Evolutionary conservation across 345 rosid species (phyloP).

Genomic region (Conringia planisiliqua): DNA sequence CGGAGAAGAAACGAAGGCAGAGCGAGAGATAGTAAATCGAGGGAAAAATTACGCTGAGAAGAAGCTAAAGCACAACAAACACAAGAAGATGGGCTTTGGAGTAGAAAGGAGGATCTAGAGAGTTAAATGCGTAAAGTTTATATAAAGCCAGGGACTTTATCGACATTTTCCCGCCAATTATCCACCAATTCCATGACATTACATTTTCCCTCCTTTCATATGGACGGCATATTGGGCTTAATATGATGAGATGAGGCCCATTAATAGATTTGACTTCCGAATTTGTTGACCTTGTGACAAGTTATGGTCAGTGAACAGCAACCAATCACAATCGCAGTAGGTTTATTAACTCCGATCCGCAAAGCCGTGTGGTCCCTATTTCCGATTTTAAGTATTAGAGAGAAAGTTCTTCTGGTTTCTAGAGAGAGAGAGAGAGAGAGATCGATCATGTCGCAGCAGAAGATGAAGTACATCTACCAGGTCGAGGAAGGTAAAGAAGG

Average conservation of each 20-base stretch:
- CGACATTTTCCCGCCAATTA: conserved; percentile 59
- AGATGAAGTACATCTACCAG: conserved; percentile 44
- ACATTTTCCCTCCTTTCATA: conserved; percentile 2
- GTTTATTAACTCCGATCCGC: conserved; percentile 8
- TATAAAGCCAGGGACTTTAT: conserved; percentile 38
- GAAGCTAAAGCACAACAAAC: not conserved
- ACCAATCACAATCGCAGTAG: conserved; percentile 31
- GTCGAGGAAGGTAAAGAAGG: conserved; percentile 64
- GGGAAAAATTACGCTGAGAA: not conserved
- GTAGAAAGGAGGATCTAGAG: conserved; percentile 15
- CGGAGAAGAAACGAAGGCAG: not conserved
- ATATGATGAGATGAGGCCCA: not conserved
- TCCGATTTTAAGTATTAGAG: not conserved
- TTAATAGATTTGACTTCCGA: not conserved
- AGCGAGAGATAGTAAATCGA: not conserved
- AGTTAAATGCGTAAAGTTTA: not conserved
- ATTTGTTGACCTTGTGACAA: not conserved
- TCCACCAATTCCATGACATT: not conserved
- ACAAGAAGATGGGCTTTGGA: not conserved
- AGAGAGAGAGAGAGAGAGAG: conserved; percentile 17
- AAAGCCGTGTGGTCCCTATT: conserved; percentile 17
- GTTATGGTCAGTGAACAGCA: conserved; percentile 13
- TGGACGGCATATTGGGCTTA: conserved; percentile 15
- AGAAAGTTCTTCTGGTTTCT: not conserved
- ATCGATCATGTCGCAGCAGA: conserved; percentile 38